phyloP scores from a whole-genome alignment of 2,329 filamentous ascomycete species.

The Talaromyces pinophilus region DNA sequence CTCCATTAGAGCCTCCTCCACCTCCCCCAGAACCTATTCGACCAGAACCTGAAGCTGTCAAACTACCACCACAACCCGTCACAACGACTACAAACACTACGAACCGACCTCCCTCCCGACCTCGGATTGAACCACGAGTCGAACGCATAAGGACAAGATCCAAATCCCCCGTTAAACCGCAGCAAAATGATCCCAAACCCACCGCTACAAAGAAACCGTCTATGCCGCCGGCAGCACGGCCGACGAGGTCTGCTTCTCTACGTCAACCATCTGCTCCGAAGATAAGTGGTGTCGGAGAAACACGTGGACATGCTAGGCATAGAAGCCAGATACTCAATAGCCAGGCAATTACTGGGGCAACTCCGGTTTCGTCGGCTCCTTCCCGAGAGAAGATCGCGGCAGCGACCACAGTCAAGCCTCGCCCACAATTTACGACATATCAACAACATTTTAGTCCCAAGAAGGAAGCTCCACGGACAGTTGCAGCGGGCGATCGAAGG shows the following conservation, averaged over 20 bases:
- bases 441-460: conserved; percentile 45
- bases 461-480: conserved; percentile 34
- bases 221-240: conserved; percentile 38
- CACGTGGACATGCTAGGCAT: conserved; percentile 37
- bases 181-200: conserved; percentile 11
- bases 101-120: neutral
- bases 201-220: conserved; percentile 32
- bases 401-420: conserved; percentile 25
- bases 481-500: conserved; percentile 24
- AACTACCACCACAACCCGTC: neutral
- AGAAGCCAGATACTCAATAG: conserved; percentile 37
- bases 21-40: neutral
- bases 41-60: neutral
- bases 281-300: conserved; percentile 23
- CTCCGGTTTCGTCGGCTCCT: neutral
- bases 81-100: neutral
- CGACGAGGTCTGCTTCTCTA: conserved; percentile 40
- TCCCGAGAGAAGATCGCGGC: neutral
- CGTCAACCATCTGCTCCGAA: conserved; percentile 35
- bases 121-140: conserved; percentile 2
- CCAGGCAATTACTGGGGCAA: conserved; percentile 16
- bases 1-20: neutral
- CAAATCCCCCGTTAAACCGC: conserved; percentile 16
- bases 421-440: conserved; percentile 38
- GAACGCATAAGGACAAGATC: conserved; percentile 1